Base-by-base conservation (phyloP, 2,329 filamentous ascomycete genomes). In the Sarocladium oryzae region DNA sequence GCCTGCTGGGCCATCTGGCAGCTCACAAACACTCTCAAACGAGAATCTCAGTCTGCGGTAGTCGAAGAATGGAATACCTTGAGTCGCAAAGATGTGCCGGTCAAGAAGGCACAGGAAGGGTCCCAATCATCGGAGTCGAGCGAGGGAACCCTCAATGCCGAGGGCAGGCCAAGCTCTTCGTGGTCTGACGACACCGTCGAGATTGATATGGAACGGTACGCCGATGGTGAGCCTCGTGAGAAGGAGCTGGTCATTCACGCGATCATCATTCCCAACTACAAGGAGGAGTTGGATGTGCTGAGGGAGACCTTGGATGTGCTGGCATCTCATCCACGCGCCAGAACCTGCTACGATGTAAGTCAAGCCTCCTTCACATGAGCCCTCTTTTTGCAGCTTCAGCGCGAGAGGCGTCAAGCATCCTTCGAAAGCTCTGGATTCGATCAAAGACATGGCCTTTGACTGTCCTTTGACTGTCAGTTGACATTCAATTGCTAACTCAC, bases 241-340 rank as follows among this genome's bases (percentile, higher is more conserved):
- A 68, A 74, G 7, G 57, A 58, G 36, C 69, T 69, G 21, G 66
- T 85, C 51, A 68, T 86, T 26, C 82, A 87, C 61, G 82, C 79
- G 13, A 85, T 89, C 55, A 72, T 88, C 56, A 74, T 89, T 38
- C 85, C 85, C 16, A 87, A 87, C 60, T 89, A 88, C 69, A 86
- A 86, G 65, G 85, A 89, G 63, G 84, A 88, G 52, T 69, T 82
- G 52, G 81, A 85, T 53, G 86, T 81, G 0, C 69, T 88, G 43
- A 75, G 79, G 55, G 83, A 86, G 61, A 88, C 85, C 0, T 67
- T 89, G 18, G 79, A 83, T 36, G 84, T 88, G 20, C 67, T 88
- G 54, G 83, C 83, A 4, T 84, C 77, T 26, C 85, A 89, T 60
- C 75, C 80, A 1, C 77, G 80, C 57, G 85, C 85, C 23, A 71